Evolutionary conservation across 495 filamentous ascomycete genomes (phyloP).

Genomic region (Talaromyces liani): DNA sequence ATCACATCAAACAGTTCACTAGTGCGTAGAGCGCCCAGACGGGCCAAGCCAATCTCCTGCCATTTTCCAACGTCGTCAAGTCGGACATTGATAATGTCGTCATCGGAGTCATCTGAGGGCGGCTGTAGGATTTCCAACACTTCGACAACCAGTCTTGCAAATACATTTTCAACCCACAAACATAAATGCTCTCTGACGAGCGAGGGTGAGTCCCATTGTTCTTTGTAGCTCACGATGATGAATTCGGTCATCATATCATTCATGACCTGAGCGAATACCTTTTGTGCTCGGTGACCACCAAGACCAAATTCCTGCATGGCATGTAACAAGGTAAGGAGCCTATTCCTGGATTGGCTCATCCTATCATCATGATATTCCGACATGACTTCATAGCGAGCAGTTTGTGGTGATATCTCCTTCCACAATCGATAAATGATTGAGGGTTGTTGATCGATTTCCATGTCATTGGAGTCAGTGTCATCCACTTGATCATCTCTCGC

Average conservation of each 20-base stretch:
- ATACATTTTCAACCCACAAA: slow-evolving; percentile 67
- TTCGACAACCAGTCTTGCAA: slow-evolving; percentile 57
- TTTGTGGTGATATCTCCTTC: slow-evolving; percentile 22
- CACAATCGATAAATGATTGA: slow-evolving; percentile 34
- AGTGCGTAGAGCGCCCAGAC: slow-evolving; percentile 72
- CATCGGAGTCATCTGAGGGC: slow-evolving; percentile 14
- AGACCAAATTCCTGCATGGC: slow-evolving; percentile 65
- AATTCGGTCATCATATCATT: slow-evolving; percentile 60
- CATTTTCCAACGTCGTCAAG: slow-evolving; percentile 64
- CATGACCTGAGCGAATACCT: slow-evolving; percentile 70
- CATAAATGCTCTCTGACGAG: slow-evolving; percentile 48
- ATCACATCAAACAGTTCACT: slow-evolving; percentile 84
- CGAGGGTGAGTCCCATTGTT: slow-evolving; percentile 51
- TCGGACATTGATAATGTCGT: slow-evolving; percentile 31
- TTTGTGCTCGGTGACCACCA: slow-evolving; percentile 65
- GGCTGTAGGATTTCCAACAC: slow-evolving; percentile 44
- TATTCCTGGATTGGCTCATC: slow-evolving; percentile 39
- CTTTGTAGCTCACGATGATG: slow-evolving; percentile 52
- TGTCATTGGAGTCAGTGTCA: slow-evolving; percentile 19
- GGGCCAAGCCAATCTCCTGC: slow-evolving; percentile 70
- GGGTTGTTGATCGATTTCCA: slow-evolving; percentile 30
- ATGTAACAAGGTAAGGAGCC: slow-evolving; percentile 49
- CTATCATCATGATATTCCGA: slow-evolving; percentile 24
- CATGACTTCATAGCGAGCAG: slow-evolving; percentile 28
- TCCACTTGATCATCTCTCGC: slow-evolving; percentile 18